Percentiles rank a stretch among this genome's conserved stretches.
phyloP scores from a whole-genome alignment of 2,329 filamentous ascomycete genomes.

The Massarina eburnea region DNA sequence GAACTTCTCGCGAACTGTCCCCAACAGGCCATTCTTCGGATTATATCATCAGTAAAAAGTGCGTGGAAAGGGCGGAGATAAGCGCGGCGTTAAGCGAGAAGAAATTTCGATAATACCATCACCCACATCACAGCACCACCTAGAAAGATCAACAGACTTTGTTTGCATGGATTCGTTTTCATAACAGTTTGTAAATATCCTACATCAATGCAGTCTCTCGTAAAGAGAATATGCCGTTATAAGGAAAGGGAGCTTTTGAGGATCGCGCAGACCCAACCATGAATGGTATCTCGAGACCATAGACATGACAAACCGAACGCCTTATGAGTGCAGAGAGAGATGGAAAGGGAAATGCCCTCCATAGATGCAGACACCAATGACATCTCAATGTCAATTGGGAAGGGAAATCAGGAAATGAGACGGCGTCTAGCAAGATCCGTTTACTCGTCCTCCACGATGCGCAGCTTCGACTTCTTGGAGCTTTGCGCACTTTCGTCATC shows the following conservation, averaged over 20 bases:
- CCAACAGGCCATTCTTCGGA: no score
- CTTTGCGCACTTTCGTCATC: constrained; percentile 20
- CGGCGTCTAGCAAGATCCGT: not conserved
- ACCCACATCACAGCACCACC: no score
- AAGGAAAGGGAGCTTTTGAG: not conserved
- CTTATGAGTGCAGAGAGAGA: not conserved
- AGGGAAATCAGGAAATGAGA: not conserved
- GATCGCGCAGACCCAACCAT: not conserved
- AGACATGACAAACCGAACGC: not conserved
- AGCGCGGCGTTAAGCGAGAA: no score
- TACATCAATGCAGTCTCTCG: not conserved
- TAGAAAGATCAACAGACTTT: no score
- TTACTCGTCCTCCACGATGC: constrained; percentile 38
- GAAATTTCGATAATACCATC: no score
- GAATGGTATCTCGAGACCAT: constrained; percentile 1
- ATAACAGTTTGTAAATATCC: no score
- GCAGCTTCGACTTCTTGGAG: constrained; percentile 39
- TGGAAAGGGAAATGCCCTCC: not conserved
- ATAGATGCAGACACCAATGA: not conserved
- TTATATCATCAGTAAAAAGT: no score
- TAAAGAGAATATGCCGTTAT: not conserved
- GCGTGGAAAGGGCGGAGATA: no score
- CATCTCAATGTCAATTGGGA: no score
- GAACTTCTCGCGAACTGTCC: no score
- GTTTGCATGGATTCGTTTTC: no score